phyloP scores from a whole-genome alignment of 192 early-diverging fungal genomes.

The Coemansia reversa region DNA sequence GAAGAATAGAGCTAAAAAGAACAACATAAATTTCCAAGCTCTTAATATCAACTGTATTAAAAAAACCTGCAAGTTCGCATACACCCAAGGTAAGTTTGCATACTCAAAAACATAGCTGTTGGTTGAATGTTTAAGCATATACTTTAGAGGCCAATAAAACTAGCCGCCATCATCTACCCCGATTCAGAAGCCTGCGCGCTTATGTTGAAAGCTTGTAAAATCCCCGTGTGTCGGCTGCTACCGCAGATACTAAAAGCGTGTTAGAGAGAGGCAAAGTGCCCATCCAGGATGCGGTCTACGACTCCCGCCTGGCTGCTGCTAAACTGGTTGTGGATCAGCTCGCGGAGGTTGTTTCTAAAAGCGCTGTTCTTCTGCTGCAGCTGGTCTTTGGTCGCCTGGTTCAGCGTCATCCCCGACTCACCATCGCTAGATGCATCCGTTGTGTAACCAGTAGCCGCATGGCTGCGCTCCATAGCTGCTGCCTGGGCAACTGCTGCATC shows the following conservation, averaged over 20 bases:
- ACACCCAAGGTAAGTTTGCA: too few relatives aligned
- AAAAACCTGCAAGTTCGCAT: too few relatives aligned
- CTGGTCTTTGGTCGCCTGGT: conserved; percentile 22
- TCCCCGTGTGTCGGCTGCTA: too few relatives aligned
- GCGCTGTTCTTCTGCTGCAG: conserved; percentile 25
- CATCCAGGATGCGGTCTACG: conserved; percentile 16
- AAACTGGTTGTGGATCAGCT: conserved; percentile 25
- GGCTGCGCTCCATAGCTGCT: too few relatives aligned
- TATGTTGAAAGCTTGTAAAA: too few relatives aligned
- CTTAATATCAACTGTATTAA: neutral
- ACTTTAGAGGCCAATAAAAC: too few relatives aligned
- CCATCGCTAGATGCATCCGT: conserved; percentile 32
- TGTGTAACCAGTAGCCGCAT: neutral
- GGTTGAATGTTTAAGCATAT: too few relatives aligned
- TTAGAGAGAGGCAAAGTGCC: conserved; percentile 19
- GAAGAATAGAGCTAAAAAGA: too few relatives aligned
- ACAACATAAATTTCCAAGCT: too few relatives aligned
- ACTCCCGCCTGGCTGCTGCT: conserved; percentile 22
- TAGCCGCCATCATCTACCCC: too few relatives aligned
- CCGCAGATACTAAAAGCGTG: neutral
- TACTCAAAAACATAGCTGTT: too few relatives aligned
- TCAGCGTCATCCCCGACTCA: conserved; percentile 2
- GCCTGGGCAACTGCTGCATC: neutral
- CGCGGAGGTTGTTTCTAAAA: conserved; percentile 36
- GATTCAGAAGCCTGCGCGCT: too few relatives aligned